Evolutionary conservation across 768 basidiomycete genomes (phyloP), one percentile per base, ranked within the genome.

Genomic region (Cantharellus anzutake): DNA sequence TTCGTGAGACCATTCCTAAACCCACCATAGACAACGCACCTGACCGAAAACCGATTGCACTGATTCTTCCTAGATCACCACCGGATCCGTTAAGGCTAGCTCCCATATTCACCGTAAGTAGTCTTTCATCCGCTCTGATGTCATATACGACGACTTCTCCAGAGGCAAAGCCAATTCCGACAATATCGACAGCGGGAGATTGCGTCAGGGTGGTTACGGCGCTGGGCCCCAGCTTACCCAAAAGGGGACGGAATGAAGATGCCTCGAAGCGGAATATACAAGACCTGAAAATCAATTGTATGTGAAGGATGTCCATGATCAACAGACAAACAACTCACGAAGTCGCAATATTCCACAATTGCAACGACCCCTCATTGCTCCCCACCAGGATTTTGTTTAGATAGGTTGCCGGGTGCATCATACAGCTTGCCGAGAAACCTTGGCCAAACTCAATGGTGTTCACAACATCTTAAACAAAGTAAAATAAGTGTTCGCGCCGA

Each of bases 361-460:
- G 87, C 66, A 98, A 71, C 50, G 71, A 73, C 2, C 96, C 96
- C 69, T 92, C 77, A 60, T 73, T 77, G 65, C 89, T 87, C 2
- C 83, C 80, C 5, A 98, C 79, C 1, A 98, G 74, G 0, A 98
- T 76, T 72, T 99, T 99, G 74, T 99, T 98, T 57, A 99, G 70
- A 70, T 98, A 98, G 7, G 96, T 98, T 0, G 91, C 84, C 2
- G 96, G 96, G 68, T 99, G 96, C 3, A 96, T 75, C 50, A 96
- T 73, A 37, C 76, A 76, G 3, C 80, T 84, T n/a, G 93, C 93
- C 1, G 82, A 84, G 69, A 98, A 98, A 20, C 78, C 81, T 4
- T 78, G 66, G 56, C 91, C 86, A 66, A 99, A 94, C 50, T 81
- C 75, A 55, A 98, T 79, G 2, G 79, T 79, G 2, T 78, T 74